phyloP scores from a whole-genome alignment of 2,329 filamentous ascomycete species.

The Venturia oleaginea region DNA sequence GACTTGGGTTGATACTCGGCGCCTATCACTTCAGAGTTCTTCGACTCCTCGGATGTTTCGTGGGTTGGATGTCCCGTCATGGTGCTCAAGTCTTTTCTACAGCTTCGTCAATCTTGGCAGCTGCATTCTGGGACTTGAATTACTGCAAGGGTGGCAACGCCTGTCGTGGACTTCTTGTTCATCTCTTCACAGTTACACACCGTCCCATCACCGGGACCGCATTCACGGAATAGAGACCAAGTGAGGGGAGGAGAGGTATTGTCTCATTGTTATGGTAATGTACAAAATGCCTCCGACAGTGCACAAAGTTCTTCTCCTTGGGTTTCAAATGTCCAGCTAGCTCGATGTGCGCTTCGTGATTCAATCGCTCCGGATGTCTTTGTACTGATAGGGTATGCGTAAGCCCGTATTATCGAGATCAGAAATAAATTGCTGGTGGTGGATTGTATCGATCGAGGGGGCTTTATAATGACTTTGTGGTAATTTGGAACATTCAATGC shows the following conservation, averaged over 20 bases:
- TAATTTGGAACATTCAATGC: slow-evolving; percentile 90
- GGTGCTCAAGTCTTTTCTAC: not conserved
- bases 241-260: not conserved
- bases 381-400: not conserved
- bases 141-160: not conserved
- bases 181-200: not conserved
- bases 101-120: not conserved
- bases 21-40: not conserved
- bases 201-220: not conserved
- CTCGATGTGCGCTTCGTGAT: not conserved
- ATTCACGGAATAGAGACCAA: not conserved
- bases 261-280: not conserved
- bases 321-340: not conserved
- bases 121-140: not conserved
- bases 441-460: slow-evolving; percentile 25
- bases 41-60: not conserved
- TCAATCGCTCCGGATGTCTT: not conserved
- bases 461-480: slow-evolving; percentile 87
- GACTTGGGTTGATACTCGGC: not conserved
- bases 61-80: not conserved
- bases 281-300: not conserved
- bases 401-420: not conserved
- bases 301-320: not conserved
- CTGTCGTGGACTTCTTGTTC: not conserved
- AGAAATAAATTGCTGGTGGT: not conserved